Base-by-base conservation (phyloP, 2,329 filamentous ascomycete species). In the Cladophialophora carrionii region DNA sequence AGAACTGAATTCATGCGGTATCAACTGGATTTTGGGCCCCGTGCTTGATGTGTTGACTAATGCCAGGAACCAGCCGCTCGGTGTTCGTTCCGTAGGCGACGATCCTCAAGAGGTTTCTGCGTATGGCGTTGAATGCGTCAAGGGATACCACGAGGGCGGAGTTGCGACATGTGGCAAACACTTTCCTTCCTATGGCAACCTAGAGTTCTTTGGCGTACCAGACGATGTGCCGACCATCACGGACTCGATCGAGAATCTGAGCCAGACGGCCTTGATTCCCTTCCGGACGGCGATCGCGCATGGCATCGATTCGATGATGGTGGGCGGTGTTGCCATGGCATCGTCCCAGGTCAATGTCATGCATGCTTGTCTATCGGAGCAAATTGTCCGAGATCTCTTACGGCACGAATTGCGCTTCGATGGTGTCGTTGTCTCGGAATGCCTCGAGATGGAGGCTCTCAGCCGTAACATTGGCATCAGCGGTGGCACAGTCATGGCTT, bases 401-500 rank as follows among this genome's bases (percentile, higher is more conserved):
- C 86, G 94, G n/a, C 89, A 90, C 65, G 92, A 97, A 70, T 84
- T 98, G 26, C 90, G 90, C 2, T 98, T 98, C 72, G 86, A 91
- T 57, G 94, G 94, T 1, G 93, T 98, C 2, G 92, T 95, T 26
- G 92, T 98, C 57, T 97, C 93, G 0, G 94, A 98, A 74, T 98
- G 94, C 71, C 80, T 98, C 7, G 94, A 97, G 76, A 98, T 98
- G 94, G 93, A 97, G 74, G 92, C 93, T 0, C 84, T 98, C 8
- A 95, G 92, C 69, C 91, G 96, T 74, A 96, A 97, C 72, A 95
- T 98, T 57, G 94, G 94, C n/a, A 92, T 99, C 20, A 92, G 94
- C 71, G 94, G 95, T 48, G 95, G 95, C 12, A 96, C 94, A 0
- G 92, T 98, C 71, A 97, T 97, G 92, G 95, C 95, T 3, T 91